Evolutionary conservation across 164 flowering plant genomes (phyloP), one percentile per base, ranked within the genome.

Genomic region (Aristolochia contorta): DNA sequence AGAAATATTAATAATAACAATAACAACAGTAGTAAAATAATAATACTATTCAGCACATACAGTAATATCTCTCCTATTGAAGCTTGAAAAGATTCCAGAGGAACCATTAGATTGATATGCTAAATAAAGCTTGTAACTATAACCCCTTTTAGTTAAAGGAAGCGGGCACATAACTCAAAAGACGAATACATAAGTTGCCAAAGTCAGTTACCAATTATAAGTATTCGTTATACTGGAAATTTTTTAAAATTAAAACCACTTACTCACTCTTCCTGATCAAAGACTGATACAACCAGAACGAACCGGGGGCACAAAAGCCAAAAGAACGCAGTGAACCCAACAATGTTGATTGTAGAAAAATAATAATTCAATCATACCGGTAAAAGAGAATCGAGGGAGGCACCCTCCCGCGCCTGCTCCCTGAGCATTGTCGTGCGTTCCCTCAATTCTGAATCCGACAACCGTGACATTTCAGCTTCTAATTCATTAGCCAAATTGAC

Each of bases 361-460:
- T 7, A 24, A 16, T 16, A n/a, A 54, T 54, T 14, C 54, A 54
- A 27, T 12, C 88, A 68, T 71, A 92, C 98, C 53, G 96, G 98
- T 30, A 93, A 72, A 47, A 93, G 71, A 30, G 97, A 79, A 74
- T 93, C 96, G 68, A 93, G 62, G 41, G 94, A 80, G 21, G 86
- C 89, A 6, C 96, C 96, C n/a, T 32, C 59, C 47, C 22, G 63
- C 5, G 84, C 91, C 2, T 96, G 83, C 60, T 83, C 74, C 71
- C 71, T 81, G 74, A 93, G 74, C 6, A 51, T 32, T 0, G 71
- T 55, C 56, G 97, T 89, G 70, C 69, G 79, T 19, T 86, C 96
- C 57, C 96, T 75, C 73, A 93, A 70, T 43, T 81, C 74, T 6
- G 77, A 74, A 76, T 93, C 97, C 0, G 89, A 74, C n/a, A 93